Conservation (phyloP, 2,329 filamentous ascomycete species). For the Zymoseptoria brevis region DNA sequence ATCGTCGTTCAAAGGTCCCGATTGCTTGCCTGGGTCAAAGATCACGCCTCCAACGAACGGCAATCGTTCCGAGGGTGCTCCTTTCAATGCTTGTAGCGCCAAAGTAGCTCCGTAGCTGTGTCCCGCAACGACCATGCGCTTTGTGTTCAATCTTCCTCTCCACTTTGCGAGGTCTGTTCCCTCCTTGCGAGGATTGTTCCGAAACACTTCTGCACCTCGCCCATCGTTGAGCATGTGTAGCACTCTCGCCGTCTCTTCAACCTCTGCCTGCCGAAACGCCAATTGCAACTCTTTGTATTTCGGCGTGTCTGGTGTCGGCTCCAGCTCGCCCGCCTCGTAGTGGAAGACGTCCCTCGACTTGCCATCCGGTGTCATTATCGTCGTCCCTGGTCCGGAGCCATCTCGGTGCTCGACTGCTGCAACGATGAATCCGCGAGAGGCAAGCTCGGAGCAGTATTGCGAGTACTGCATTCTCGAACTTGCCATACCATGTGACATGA, state of each 20-base stretch:
- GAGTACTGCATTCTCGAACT: conserved; percentile 40
- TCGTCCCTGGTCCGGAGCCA: conserved; percentile 38
- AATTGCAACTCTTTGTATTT: conserved; percentile 38
- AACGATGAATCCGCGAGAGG: conserved; percentile 39
- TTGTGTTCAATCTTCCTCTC: conserved; percentile 47
- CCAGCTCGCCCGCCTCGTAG: conserved; percentile 30
- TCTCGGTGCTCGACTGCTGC: conserved; percentile 42
- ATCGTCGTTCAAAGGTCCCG: conserved; percentile 53
- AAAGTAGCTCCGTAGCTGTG: conserved; percentile 61
- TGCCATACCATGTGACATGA: conserved; percentile 43
- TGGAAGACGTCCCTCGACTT: conserved; percentile 32
- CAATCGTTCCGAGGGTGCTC: conserved; percentile 35
- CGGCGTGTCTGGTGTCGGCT: conserved; percentile 20
- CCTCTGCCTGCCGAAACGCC: conserved; percentile 39
- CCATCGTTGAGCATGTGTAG: conserved; percentile 35
- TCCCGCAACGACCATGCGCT: conserved; percentile 50
- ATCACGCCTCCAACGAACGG: conserved; percentile 52
- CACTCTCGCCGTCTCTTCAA: conserved; percentile 38
- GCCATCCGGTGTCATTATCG: conserved; percentile 32
- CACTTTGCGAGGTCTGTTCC: conserved; percentile 44
- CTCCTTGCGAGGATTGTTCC: conserved; percentile 43
- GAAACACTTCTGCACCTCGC: conserved; percentile 28
- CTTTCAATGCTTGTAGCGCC: conserved; percentile 52
- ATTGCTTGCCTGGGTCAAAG: conserved; percentile 59
- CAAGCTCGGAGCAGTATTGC: conserved; percentile 40